Evolutionary conservation across 1,139 yeast genomes (phyloP), one percentile per base, ranked within the genome.

Genomic region (Blastobotrys petasosporus): DNA sequence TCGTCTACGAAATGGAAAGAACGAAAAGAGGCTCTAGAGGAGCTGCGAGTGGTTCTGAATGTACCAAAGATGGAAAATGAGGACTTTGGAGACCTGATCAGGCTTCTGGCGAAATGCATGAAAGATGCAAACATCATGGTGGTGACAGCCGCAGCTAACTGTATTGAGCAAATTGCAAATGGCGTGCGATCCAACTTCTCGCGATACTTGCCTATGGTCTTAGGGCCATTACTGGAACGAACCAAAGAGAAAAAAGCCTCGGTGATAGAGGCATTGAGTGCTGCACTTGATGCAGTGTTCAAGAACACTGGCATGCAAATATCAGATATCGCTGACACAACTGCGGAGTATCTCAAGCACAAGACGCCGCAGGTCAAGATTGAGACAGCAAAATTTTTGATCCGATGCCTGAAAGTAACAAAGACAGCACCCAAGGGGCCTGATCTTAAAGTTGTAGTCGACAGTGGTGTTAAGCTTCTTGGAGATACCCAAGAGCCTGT

Each of bases 51-150:
- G 4, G 67, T 71, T 9, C 69, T 87, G 39, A 66, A 68, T 41
- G 73, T 69, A 3, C 67, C 79, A 37, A 76, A 73, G 50, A 63
- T 79, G 44, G 68, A 63, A 39, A 77, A 79, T 48, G 80, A 77
- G n/a, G 95, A 90, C 60, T 88, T 82, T 61, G 57, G 75, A 4
- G 81, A 76, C 2, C 63, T 90, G 11, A 67, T 82, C 16, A 69
- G 81, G 49, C 63, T 74, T 1, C 72, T 87, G 54, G 78, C 83
- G n/a, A 83, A 80, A 54, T 78, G 90, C 53, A 73, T 90, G 66
- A 85, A 81, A 59, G 99, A 92, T 67, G 95, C 94, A 2, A 94
- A 94, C 62, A 75, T 90, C 46, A 92, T 84, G 63, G 95, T 86
- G 11, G 96, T 87, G 0, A 82, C 84, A 28, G 61, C 83, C 34